phyloP scores from a whole-genome alignment of 2,329 filamentous ascomycete genomes.

The Epichloe bromicola region DNA sequence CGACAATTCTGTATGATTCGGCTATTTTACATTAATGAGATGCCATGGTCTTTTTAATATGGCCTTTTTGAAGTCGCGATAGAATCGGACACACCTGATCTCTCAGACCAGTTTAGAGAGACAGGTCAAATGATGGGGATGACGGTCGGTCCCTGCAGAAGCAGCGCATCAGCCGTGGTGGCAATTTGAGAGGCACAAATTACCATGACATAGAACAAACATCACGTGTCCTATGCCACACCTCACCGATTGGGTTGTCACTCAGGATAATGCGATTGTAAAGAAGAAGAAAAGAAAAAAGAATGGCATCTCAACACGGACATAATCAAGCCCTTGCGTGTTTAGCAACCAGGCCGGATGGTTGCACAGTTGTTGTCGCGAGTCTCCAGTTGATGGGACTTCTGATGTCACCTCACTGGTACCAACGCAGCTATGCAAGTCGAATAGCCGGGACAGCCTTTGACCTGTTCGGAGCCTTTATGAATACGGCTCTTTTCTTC shows the following conservation, averaged over 20 bases:
- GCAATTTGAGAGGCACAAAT: conserved; percentile 1
- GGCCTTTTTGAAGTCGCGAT: conserved; percentile 1
- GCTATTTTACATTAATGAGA: conserved; percentile 4
- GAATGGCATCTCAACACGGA: conserved; percentile 1
- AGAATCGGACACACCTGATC: not conserved
- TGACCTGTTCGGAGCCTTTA: not conserved
- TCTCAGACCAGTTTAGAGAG: conserved; percentile 2
- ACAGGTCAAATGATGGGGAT: not conserved
- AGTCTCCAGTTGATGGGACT: conserved; percentile 1
- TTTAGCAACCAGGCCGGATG: not conserved
- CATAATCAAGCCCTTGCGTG: not conserved
- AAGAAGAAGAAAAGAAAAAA: not conserved
- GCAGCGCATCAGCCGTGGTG: conserved; percentile 1
- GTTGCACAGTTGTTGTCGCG: conserved; percentile 1
- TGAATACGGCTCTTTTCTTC: not conserved
- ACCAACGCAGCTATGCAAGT: not conserved
- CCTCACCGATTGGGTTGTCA: not conserved
- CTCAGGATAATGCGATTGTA: conserved; percentile 6
- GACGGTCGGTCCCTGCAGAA: not conserved
- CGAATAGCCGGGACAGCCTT: not conserved
- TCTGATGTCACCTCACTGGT: conserved; percentile 2
- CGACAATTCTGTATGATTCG: conserved; percentile 5
- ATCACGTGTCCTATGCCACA: conserved; percentile 7
- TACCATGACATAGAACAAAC: conserved; percentile 5
- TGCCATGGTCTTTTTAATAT: conserved; percentile 3